Base-by-base conservation (phyloP, 83 land plant species). In the Thuja plicata region DNA sequence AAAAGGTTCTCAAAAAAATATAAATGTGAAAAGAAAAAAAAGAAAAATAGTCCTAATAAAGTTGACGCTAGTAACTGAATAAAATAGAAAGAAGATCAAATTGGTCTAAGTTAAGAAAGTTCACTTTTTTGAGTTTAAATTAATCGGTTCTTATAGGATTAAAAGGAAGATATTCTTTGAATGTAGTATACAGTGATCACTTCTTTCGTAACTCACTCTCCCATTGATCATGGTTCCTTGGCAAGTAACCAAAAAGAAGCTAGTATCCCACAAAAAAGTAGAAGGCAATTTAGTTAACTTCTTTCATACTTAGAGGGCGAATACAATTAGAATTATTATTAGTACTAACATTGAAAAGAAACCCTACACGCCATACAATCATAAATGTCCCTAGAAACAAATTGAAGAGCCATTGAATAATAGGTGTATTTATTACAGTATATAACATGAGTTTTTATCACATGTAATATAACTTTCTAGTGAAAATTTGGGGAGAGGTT, bases 171-270 rank as follows among this genome's bases (percentile, higher is more conserved):
- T 96, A 96, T 43, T 96, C 96, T 81, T 92, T 93, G 79, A 96
- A 96, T 80, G 90, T 82, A 76, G 91, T 91, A 89, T 96, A 96
- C 83, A 94, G 95, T 48, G 96, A 89, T 81, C 96, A 89, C 86
- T 94, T 94, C 88, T 94, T 96, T 27, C 86, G 66, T 81, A 96
- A 78, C 79, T 96, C 97, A 37, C 89, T n/a, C 8, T 90, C 88
- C 97, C 97, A 96, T 19, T 85, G 89, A 8, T 88, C 88, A 27
- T 91, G 92, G 89, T 93, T 94, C 74, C 80, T 87, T 17, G 97
- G 97, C 79, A 96, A 87, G 92, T 96, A 94, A 32, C 93, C 94
- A 89, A 95, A 79, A 21, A 95, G 85, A 34, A 95, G 89, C 96
- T 95, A 91, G 50, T 40, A 81, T 66, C 34, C 52, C 57, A 19